phyloP scores from a whole-genome alignment of 1,139 yeast species.

The Arxiozyma bovina region DNA sequence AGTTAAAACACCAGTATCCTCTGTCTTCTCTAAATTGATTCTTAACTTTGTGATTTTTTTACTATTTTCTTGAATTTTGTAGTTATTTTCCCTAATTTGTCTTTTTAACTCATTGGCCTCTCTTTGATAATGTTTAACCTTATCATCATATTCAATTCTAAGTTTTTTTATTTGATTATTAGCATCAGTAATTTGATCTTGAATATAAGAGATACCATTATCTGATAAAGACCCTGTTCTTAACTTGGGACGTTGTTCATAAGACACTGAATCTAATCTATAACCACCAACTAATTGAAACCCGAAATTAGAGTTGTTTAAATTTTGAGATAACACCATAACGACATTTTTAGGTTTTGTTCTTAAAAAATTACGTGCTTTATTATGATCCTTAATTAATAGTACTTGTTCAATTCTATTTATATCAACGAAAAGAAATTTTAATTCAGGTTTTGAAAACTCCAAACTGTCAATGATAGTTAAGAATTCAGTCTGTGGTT shows the following conservation, averaged over 20 bases:
- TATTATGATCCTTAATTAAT: conserved; percentile 41
- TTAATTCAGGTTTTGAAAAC: conserved; percentile 45
- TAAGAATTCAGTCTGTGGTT: conserved; percentile 33
- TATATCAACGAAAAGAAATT: conserved; percentile 58
- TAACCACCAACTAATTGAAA: conserved; percentile 40
- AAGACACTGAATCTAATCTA: conserved; percentile 53
- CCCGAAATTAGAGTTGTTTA: conserved; percentile 39
- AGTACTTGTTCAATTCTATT: conserved; percentile 51
- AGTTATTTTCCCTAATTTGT: conserved; percentile 9
- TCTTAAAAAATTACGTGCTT: conserved; percentile 42
- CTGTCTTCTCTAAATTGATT: conserved; percentile 28
- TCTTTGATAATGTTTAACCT: conserved; percentile 9
- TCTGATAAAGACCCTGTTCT: conserved; percentile 22
- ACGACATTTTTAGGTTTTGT: conserved; percentile 38
- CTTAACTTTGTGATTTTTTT: conserved; percentile 19
- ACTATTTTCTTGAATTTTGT: conserved; percentile 12
- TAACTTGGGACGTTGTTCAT: conserved; percentile 20
- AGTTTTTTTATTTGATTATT: conserved; percentile 17
- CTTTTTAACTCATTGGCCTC: conserved; percentile 9
- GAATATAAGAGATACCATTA: conserved; percentile 21
- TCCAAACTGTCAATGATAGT: conserved; percentile 56
- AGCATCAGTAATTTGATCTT: conserved; percentile 22
- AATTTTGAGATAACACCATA: conserved; percentile 36
- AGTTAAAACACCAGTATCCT: conserved; percentile 35
- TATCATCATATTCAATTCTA: conserved; percentile 12